Evolutionary conservation across 2,329 filamentous ascomycete species (phyloP).

Genomic region (Chaetomium strumarium): DNA sequence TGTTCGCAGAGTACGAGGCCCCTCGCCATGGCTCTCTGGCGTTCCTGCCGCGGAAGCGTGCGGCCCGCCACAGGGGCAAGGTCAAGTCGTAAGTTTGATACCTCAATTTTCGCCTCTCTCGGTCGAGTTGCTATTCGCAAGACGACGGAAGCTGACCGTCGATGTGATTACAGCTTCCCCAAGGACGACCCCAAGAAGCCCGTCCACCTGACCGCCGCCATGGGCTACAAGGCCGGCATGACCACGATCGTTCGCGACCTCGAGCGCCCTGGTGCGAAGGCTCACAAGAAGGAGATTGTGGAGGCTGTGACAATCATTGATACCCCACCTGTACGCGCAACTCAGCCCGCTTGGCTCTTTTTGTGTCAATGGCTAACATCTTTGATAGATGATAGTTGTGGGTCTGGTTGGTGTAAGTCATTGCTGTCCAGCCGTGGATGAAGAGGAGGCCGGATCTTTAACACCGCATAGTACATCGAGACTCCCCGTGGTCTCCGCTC

Average conservation of each 20-base stretch:
- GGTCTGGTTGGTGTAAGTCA: slow-evolving; percentile 74
- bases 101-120: background rate
- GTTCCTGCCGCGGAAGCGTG: slow-evolving; percentile 85
- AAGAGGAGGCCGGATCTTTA: slow-evolving; percentile 15
- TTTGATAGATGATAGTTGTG: slow-evolving; percentile 92
- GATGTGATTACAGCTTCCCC: slow-evolving; percentile 66
- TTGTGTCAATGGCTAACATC: slow-evolving; percentile 67
- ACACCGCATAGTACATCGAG: slow-evolving; percentile 70
- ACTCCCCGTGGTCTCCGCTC: slow-evolving; percentile 98
- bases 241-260: slow-evolving; percentile 99
- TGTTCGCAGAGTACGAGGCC: slow-evolving; percentile 27
- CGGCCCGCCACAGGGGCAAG: slow-evolving; percentile 90
- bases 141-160: slow-evolving; percentile 14
- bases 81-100: slow-evolving; percentile 80
- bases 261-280: slow-evolving; percentile 97
- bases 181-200: slow-evolving; percentile 99
- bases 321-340: slow-evolving; percentile 91
- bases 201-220: slow-evolving; percentile 93
- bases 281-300: slow-evolving; percentile 98
- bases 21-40: slow-evolving; percentile 84
- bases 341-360: slow-evolving; percentile 68
- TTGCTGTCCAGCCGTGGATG: slow-evolving; percentile 25
- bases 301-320: slow-evolving; percentile 84
- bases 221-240: slow-evolving; percentile 99
- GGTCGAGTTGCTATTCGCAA: slow-evolving; percentile 17